Conservation (phyloP, 345 rosid genomes). For the Hypericum androsaemum region DNA sequence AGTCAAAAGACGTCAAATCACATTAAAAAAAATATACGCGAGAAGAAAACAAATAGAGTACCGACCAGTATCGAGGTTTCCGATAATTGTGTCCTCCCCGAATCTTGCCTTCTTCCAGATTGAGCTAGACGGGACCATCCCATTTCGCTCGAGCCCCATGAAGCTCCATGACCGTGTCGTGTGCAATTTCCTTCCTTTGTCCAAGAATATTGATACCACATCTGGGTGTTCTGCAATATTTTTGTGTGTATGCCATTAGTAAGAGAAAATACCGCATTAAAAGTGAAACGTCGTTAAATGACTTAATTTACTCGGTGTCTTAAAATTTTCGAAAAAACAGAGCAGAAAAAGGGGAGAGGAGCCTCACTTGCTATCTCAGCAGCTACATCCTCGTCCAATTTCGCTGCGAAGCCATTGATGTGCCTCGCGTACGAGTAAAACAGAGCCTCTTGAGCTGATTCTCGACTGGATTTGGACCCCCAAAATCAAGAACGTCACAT, state of each 20-base stretch:
- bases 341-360: not conserved
- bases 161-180: slow-evolving; percentile 68
- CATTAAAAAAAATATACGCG: no score
- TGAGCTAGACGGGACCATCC: slow-evolving; percentile 21
- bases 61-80: slow-evolving; percentile 49
- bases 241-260: not conserved
- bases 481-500: not conserved
- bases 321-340: not conserved
- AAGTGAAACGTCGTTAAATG: not conserved
- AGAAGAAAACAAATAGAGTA: not conserved
- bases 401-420: slow-evolving; percentile 32
- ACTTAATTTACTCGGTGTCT: not conserved
- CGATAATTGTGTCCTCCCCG: slow-evolving; percentile 49
- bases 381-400: slow-evolving; percentile 22
- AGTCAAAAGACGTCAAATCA: not conserved
- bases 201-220: slow-evolving; percentile 48
- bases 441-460: slow-evolving; percentile 12
- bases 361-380: slow-evolving; percentile 21
- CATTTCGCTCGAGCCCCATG: slow-evolving; percentile 25
- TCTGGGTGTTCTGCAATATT: slow-evolving; percentile 38
- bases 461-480: slow-evolving; percentile 5
- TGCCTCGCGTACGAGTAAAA: slow-evolving; percentile 23
- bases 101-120: slow-evolving; percentile 37
- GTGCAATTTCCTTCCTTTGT: slow-evolving; percentile 36
- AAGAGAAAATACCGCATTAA: not conserved